These are phyloP conservation scores for Pseudogymnoascus sp. DNA, from an alignment of 2,329 filamentous ascomycete species.

Conservation along the genomic window DNA sequence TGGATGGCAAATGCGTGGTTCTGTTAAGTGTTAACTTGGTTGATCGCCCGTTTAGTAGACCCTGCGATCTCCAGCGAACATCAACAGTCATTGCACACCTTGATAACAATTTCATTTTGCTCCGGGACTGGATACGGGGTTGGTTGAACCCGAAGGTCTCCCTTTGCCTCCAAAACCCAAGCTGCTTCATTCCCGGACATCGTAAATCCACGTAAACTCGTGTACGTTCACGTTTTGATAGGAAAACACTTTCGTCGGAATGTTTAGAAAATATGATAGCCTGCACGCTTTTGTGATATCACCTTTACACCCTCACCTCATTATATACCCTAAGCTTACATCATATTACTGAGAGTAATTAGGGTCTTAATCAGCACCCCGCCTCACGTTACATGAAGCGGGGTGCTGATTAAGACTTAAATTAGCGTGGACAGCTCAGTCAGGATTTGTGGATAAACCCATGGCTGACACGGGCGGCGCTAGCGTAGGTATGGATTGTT, in stretches of 20 bases:
- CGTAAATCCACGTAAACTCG: not conserved
- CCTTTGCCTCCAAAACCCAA: slow-evolving; percentile 24
- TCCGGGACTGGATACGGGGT: slow-evolving; percentile 32
- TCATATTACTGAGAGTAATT: not conserved
- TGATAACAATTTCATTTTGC: slow-evolving; percentile 33
- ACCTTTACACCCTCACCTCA: not conserved
- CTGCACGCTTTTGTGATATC: not conserved
- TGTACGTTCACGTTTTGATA: not conserved
- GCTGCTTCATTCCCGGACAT: slow-evolving; percentile 20
- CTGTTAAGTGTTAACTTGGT: not conserved
- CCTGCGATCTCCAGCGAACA: not conserved
- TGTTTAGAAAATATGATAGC: slow-evolving; percentile 24
- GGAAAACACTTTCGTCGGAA: not conserved
- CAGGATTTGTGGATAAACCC: not conserved
- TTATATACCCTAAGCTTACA: not conserved
- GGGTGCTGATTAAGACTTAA: too few relatives aligned
- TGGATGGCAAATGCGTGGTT: slow-evolving; percentile 36
- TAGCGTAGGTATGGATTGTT: not conserved
- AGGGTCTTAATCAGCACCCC: too few relatives aligned
- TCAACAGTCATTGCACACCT: slow-evolving; percentile 11
- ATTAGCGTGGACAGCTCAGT: not conserved
- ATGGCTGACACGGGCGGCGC: not conserved
- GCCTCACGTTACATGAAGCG: too few relatives aligned
- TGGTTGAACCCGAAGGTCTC: slow-evolving; percentile 29
- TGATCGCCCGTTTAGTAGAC: not conserved